These are phyloP conservation scores for Pichia sp. DNA, from an alignment of 1,139 yeast species.

Conservation along the genomic window DNA sequence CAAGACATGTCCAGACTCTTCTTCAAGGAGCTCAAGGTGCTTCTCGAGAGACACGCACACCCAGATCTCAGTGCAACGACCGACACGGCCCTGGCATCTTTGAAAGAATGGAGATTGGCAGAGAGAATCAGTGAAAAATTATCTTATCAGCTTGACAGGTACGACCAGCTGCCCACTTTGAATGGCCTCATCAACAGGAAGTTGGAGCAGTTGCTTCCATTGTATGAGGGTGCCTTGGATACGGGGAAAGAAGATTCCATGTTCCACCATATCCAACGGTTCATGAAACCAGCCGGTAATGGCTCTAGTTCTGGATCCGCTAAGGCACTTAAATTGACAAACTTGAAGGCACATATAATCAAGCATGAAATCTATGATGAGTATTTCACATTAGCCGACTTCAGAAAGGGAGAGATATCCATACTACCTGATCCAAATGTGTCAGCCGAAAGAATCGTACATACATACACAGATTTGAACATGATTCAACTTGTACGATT, in stretches of 20 bases:
- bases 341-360: conserved; percentile 14
- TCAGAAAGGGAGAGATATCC: conserved; percentile 3
- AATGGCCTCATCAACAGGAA: neutral
- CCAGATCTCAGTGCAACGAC: too few species aligned
- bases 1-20: too few species aligned
- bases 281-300: neutral
- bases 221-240: conserved; percentile 3
- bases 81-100: too few species aligned
- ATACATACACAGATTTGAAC: conserved; percentile 9
- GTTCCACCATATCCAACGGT: neutral
- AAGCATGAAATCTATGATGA: conserved; percentile 14
- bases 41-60: too few species aligned
- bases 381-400: conserved; percentile 6
- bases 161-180: conserved; percentile 5
- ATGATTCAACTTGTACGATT: conserved; percentile 11
- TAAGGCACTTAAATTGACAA: neutral
- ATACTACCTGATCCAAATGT: neutral
- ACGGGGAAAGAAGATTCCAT: conserved; percentile 2
- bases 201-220: conserved; percentile 4
- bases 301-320: too few species aligned
- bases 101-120: neutral
- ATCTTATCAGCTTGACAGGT: neutral
- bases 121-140: conserved; percentile 6
- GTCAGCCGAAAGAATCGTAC: conserved; percentile 9
- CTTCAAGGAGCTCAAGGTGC: too few species aligned